phyloP scores from a whole-genome alignment of 345 rosid species.

The Salix brachista region DNA sequence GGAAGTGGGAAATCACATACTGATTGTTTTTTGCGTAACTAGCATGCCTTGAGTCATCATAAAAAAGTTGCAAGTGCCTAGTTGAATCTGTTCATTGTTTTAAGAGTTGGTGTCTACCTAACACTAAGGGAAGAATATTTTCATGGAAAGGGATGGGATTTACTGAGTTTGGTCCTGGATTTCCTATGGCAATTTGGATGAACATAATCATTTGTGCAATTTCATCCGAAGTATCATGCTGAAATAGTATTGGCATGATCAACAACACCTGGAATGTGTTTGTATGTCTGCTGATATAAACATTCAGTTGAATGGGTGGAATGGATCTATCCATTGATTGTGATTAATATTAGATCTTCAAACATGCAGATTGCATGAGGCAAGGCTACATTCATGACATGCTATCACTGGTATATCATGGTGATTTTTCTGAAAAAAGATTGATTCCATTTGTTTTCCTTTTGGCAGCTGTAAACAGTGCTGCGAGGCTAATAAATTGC shows the following conservation, averaged over 20 bases:
- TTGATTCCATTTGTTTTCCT: slow-evolving; percentile 15
- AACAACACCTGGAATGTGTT: neutral
- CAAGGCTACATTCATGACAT: neutral
- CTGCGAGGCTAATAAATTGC: slow-evolving; percentile 74
- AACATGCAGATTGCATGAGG: neutral
- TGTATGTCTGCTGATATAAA: neutral
- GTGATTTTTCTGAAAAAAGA: neutral
- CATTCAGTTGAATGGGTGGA: slow-evolving; percentile 2
- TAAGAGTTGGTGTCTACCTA: neutral
- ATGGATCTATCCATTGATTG: neutral
- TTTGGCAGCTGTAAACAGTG: slow-evolving; percentile 62
- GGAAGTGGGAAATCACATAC: neutral
- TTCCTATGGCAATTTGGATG: neutral
- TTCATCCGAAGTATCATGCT: neutral
- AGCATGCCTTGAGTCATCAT: neutral
- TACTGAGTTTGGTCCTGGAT: neutral
- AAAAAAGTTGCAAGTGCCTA: neutral
- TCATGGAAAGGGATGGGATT: neutral
- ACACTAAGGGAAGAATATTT: neutral
- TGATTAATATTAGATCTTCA: neutral
- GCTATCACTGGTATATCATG: neutral
- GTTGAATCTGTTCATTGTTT: neutral
- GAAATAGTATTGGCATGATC: neutral
- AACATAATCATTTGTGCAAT: neutral
- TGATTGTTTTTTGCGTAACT: neutral